Base-by-base conservation (phyloP, 1,284 basidiomycete species). In the Marasmius tenuissimus region DNA sequence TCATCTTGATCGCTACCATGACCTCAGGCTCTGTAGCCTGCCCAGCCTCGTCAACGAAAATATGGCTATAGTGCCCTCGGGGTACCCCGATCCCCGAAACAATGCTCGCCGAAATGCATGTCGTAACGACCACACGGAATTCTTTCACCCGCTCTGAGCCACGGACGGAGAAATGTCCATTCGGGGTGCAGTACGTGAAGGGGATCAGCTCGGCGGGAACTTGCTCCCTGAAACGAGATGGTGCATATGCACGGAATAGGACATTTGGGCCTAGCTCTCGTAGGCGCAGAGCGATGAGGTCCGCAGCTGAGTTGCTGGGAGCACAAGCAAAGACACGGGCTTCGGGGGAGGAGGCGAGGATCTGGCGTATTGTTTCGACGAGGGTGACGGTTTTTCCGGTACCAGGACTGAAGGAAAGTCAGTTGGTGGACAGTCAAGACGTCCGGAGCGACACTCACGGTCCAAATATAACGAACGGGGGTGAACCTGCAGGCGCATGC, bases 361-460 rank as follows among this genome's bases (percentile, higher is more conserved):
- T 66, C 68, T 91, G 89, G 2, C 73, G 76, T 20, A 90, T 88
- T 0, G 85, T 78, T 70, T 91, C 88, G 0, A 91, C 81, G 3
- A 87, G 76, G 0, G 87, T 89, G 16, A 89, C 81, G 0, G 88
- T 91, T 72, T 89, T 91, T 0, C 88, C 88, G 0, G 88, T 84
- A 20, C 84, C 83, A 3, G 82, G 82, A 4, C 83, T 85, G 55
- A 10, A 48, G 52, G 38, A 58, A 22, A 35, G 20, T 27, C 4
- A 33, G 34, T 18, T 22, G 61, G 20, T 37, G 18, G 48, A 27
- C 27, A 4, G 27, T 27, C 27, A 27, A 4, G 27, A 27, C 27
- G 4, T 27, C 4, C 27, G 34, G 53, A 37, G 4, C 48, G 39
- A 7, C 51, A 79, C 87, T 74, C 72, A 88, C 86, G 88, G 87